Evolutionary conservation across 768 basidiomycete genomes (phyloP).

Genomic region (Lentinula raphanica): DNA sequence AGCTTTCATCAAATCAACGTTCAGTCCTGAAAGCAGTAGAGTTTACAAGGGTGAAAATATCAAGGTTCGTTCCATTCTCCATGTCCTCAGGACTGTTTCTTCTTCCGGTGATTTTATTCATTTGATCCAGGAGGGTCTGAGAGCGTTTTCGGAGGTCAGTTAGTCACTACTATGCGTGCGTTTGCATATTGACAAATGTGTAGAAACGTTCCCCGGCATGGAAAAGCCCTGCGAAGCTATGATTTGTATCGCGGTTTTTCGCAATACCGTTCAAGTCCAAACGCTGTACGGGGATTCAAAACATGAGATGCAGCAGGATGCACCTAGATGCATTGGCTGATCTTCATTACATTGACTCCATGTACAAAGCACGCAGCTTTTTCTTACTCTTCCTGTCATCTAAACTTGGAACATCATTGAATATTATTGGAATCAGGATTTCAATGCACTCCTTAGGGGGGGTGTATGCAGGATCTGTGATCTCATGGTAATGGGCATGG

Average conservation of each 20-base stretch:
- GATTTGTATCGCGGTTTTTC: slow-evolving; percentile 9
- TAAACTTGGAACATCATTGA: background rate
- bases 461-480: too few relatives aligned
- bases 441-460: too few relatives aligned
- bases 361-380: too few relatives aligned
- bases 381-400: slow-evolving; percentile 6
- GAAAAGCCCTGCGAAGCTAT: slow-evolving; percentile 56
- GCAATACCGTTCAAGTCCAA: background rate
- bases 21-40: slow-evolving; percentile 43
- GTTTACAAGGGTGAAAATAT: slow-evolving; percentile 64
- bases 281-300: background rate
- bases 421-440: background rate
- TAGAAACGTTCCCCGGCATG: slow-evolving; percentile 48
- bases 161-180: background rate
- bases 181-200: background rate
- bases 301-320: background rate
- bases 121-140: slow-evolving; percentile 57
- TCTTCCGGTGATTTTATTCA: slow-evolving; percentile 4
- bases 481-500: too few relatives aligned
- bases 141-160: slow-evolving; percentile 59
- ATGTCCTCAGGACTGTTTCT: slow-evolving; percentile 1
- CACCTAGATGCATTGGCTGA: too few relatives aligned
- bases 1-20: slow-evolving; percentile 39
- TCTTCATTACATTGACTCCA: slow-evolving; percentile 14
- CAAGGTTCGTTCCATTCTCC: slow-evolving; percentile 36